These are phyloP conservation scores for Metschnikowia lachancei DNA, from an alignment of 805 yeast species.

Conservation along the genomic window DNA sequence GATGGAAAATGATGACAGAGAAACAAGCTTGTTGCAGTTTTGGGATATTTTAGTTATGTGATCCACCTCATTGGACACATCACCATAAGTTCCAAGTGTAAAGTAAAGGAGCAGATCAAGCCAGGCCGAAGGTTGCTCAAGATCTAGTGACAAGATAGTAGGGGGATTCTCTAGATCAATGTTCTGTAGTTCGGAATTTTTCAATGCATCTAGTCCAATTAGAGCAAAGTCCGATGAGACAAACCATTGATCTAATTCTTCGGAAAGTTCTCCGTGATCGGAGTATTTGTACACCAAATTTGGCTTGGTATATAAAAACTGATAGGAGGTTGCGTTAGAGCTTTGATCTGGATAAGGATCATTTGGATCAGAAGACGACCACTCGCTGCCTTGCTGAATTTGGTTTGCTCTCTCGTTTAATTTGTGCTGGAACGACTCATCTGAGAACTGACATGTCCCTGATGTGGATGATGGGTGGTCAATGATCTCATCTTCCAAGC, in stretches of 20 bases:
- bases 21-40: conserved; percentile 21
- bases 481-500: conserved; percentile 47
- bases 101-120: conserved; percentile 14
- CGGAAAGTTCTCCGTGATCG: conserved; percentile 27
- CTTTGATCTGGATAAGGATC: conserved; percentile 8
- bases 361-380: conserved; percentile 11
- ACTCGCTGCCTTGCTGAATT: conserved; percentile 22
- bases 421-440: conserved; percentile 42
- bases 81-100: conserved; percentile 15
- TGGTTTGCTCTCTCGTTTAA: conserved; percentile 43
- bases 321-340: conserved; percentile 15
- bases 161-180: neutral
- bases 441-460: conserved; percentile 27
- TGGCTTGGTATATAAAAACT: conserved; percentile 32
- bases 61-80: neutral
- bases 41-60: conserved; percentile 13
- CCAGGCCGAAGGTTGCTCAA: conserved; percentile 2
- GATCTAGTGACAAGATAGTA: neutral
- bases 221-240: conserved; percentile 28
- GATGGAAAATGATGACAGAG: conserved; percentile 15
- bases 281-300: conserved; percentile 30
- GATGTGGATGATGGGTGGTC: conserved; percentile 41
- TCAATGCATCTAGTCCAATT: conserved; percentile 5
- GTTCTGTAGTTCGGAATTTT: neutral
- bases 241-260: conserved; percentile 42